phyloP scores from a whole-genome alignment of 139 green algal species.

The Chlorella sp. region DNA sequence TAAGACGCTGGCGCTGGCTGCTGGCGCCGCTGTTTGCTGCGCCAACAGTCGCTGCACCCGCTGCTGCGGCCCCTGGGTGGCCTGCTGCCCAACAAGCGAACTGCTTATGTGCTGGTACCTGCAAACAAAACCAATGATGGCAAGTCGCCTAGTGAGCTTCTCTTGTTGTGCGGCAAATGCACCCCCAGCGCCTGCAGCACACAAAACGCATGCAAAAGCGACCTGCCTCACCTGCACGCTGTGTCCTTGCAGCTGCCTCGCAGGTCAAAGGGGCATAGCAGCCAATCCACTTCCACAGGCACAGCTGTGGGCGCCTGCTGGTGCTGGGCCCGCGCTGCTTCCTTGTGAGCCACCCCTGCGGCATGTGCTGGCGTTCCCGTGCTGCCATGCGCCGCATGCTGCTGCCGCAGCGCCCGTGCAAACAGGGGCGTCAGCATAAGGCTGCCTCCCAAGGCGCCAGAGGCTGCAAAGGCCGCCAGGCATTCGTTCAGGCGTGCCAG shows the following conservation, averaged over 20 bases:
- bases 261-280: conserved; percentile 53
- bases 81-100: background rate
- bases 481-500: background rate
- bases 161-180: background rate
- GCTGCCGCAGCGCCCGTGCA: background rate
- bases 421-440: background rate
- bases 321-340: too few relatives aligned
- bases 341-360: too few relatives aligned
- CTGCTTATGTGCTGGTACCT: background rate
- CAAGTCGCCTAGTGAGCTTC: background rate
- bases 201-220: background rate
- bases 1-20: background rate
- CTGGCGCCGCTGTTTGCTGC: background rate
- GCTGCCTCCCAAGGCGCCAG: background rate
- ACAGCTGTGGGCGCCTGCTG: background rate
- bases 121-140: background rate
- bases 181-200: too few relatives aligned
- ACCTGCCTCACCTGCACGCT: conserved; percentile 30
- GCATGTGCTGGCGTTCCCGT: too few relatives aligned
- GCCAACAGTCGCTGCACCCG: background rate
- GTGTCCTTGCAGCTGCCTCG: conserved; percentile 44
- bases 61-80: background rate
- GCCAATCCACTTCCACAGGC: conserved; percentile 32
- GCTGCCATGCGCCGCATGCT: background rate
- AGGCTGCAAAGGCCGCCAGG: background rate